Evolutionary conservation across 2,329 filamentous ascomycete genomes (phyloP).

Genomic region (Paecilomyces formosus): DNA sequence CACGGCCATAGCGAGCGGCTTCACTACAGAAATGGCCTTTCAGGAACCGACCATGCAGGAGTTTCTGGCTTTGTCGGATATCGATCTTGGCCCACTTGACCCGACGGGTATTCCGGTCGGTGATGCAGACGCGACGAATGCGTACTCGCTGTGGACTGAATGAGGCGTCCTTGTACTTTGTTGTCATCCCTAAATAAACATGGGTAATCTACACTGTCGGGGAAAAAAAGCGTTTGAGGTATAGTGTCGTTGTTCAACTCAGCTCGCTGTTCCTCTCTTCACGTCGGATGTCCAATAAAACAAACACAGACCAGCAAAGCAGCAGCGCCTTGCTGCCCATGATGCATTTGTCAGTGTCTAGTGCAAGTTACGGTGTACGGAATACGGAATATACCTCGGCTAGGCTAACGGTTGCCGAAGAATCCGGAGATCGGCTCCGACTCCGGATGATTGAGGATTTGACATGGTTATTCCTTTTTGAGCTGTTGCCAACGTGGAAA

Average conservation of each 20-base stretch:
- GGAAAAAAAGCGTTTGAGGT: no score
- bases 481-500: no score
- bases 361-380: background rate
- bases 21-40: slow-evolving; percentile 31
- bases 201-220: no score
- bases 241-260: no score
- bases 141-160: slow-evolving; percentile 8
- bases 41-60: slow-evolving; percentile 33
- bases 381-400: background rate
- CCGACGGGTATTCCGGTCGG: slow-evolving; percentile 28
- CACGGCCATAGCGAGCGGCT: slow-evolving; percentile 19
- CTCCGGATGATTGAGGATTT: background rate
- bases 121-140: slow-evolving; percentile 25
- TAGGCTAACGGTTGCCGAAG: background rate
- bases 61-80: slow-evolving; percentile 30
- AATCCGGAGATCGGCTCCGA: background rate
- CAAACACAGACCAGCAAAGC: background rate
- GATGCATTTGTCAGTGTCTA: background rate
- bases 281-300: no score
- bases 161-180: background rate
- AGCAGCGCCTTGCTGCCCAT: background rate
- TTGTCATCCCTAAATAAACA: no score
- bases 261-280: no score
- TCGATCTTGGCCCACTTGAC: slow-evolving; percentile 26
- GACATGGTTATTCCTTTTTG: background rate